Conservation (phyloP, 208 protist genomes). For the Trypanosoma theileri region DNA sequence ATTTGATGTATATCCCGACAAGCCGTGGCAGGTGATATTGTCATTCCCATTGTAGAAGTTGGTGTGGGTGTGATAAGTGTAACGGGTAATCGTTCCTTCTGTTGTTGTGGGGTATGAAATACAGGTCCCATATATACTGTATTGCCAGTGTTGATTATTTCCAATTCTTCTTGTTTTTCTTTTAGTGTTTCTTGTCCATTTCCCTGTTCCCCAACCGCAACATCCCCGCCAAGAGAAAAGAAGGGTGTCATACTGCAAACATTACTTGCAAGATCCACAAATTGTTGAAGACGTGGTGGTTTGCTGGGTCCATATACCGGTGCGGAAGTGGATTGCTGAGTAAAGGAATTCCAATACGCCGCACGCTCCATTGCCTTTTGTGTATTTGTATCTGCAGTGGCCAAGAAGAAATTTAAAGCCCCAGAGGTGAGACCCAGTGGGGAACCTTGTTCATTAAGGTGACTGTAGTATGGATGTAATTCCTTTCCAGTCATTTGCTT, state of each 20-base stretch:
- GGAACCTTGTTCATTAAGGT: neutral
- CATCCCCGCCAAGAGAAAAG: slow-evolving; percentile 25
- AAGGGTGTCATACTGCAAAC: slow-evolving; percentile 57
- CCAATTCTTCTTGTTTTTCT: neutral
- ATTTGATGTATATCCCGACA: slow-evolving; percentile 8
- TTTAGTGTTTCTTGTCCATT: neutral
- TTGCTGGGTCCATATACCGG: slow-evolving; percentile 42
- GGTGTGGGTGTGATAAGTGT: slow-evolving; percentile 8
- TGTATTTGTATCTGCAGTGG: neutral
- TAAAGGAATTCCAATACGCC: neutral
- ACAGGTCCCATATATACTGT: neutral
- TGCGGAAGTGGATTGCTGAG: neutral
- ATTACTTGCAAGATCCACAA: slow-evolving; percentile 62
- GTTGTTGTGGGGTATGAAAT: slow-evolving; percentile 10
- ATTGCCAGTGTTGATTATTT: too few species aligned
- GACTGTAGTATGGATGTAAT: neutral
- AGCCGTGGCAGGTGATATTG: slow-evolving; percentile 16
- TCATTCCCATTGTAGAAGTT: slow-evolving; percentile 34
- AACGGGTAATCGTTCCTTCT: slow-evolving; percentile 2
- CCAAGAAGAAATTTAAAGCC: slow-evolving; percentile 22
- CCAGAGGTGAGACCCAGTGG: slow-evolving; percentile 14
- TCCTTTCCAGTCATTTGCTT: neutral
- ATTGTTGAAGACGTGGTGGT: slow-evolving; percentile 39
- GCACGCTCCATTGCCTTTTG: slow-evolving; percentile 4
- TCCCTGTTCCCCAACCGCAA: neutral